Percentiles rank a stretch among this genome's conserved stretches.
Conservation (phyloP, 2,329 filamentous ascomycete genomes). For the Tolypocladium tundrense region DNA sequence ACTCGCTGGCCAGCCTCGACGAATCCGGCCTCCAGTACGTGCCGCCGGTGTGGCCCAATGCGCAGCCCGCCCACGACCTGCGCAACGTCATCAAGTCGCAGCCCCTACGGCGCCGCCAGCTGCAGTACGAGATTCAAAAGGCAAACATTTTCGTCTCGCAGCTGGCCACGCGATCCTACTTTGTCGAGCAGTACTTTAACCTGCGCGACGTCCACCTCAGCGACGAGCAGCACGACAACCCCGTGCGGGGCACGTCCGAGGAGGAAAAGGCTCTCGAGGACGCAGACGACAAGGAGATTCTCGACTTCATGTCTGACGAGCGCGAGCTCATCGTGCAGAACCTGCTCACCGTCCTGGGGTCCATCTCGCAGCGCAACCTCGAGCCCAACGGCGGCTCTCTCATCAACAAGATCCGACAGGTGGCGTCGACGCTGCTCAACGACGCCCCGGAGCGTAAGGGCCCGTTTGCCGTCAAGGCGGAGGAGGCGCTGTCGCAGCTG, state of each 20-base stretch:
- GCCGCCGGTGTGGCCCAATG: conserved; percentile 36
- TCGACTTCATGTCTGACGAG: conserved; percentile 61
- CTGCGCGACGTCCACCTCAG: conserved; percentile 56
- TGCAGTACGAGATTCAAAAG: conserved; percentile 85
- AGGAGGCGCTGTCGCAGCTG: conserved; percentile 62
- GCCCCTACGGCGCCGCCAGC: conserved; percentile 38
- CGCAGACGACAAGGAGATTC: conserved; percentile 36
- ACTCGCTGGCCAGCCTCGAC: conserved; percentile 29
- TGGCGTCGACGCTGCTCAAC: conserved; percentile 70
- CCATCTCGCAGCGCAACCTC: conserved; percentile 76
- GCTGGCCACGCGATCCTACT: conserved; percentile 70
- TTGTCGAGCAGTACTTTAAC: conserved; percentile 78
- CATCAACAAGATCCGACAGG: conserved; percentile 78
- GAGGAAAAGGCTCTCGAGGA: conserved; percentile 23
- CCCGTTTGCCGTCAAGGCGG: conserved; percentile 42
- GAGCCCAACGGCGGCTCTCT: conserved; percentile 57
- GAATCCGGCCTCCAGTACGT: conserved; percentile 40
- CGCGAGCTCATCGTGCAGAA: conserved; percentile 74
- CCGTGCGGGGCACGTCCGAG: neutral
- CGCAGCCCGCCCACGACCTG: conserved; percentile 37
- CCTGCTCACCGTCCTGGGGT: conserved; percentile 62
- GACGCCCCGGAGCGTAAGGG: conserved; percentile 40
- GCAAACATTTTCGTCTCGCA: conserved; percentile 81
- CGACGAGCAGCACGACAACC: conserved; percentile 24
- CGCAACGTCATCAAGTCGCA: conserved; percentile 38